A percentile compares a stretch with the other conserved stretches of the same genome.
Conservation (phyloP, 441 rosid genomes). For the Cnidoscolus chayamansa region DNA sequence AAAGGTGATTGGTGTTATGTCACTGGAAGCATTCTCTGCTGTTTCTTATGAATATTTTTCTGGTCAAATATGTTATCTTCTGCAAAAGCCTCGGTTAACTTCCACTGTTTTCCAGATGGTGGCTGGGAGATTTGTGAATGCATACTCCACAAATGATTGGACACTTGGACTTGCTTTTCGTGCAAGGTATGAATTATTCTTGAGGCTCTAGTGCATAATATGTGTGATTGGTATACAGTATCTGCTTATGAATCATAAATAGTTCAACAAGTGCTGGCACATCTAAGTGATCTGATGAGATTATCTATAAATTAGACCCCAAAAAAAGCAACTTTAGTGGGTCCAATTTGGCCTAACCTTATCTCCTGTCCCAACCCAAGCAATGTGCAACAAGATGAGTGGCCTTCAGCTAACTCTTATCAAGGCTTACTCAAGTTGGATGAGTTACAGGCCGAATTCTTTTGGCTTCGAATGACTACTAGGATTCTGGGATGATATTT, state of each 20-base stretch:
- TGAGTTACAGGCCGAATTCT: background rate
- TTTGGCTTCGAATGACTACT: conserved; percentile 1
- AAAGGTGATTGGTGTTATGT: conserved; percentile 50
- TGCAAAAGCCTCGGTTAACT: background rate
- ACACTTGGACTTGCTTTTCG: conserved; percentile 88
- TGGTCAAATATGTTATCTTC: conserved; percentile 5
- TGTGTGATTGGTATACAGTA: background rate
- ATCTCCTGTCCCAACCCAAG: too few relatives aligned
- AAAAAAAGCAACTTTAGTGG: background rate
- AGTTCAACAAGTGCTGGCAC: background rate
- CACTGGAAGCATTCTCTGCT: background rate
- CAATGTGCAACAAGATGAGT: too few relatives aligned
- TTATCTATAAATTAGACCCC: too few relatives aligned
- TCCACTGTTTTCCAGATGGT: conserved; percentile 59
- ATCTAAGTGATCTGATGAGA: background rate
- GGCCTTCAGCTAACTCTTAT: background rate
- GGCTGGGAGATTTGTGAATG: conserved; percentile 89
- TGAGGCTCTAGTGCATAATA: background rate
- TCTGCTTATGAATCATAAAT: background rate
- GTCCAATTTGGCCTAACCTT: background rate
- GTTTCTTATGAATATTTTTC: conserved; percentile 9
- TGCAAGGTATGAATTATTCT: conserved; percentile 56
- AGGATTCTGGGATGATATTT: too few relatives aligned
- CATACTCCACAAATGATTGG: conserved; percentile 83
- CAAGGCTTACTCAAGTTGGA: background rate